Percentiles rank a stretch among this genome's conserved stretches.
Conservation (phyloP, 73 alveolate genomes). For the Strombidium stylifer region DNA sequence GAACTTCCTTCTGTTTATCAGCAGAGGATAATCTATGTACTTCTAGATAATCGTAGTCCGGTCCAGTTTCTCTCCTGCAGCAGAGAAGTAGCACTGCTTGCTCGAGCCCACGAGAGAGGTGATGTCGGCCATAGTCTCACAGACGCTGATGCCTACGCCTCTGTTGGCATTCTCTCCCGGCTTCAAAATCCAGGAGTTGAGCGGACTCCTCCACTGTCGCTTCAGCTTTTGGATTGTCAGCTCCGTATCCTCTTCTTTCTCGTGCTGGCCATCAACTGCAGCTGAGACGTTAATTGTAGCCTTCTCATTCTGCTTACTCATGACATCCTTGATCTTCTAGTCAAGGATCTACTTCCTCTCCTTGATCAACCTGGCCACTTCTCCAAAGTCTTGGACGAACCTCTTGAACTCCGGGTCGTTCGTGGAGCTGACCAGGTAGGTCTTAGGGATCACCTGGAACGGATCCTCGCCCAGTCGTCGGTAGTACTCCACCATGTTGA, state of each 20-base stretch:
- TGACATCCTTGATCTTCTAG: too few relatives aligned
- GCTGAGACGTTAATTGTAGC: too few relatives aligned
- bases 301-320: too few relatives aligned
- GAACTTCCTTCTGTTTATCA: constrained; percentile 53
- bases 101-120: constrained; percentile 37
- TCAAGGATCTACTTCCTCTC: constrained; percentile 2
- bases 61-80: background rate
- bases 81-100: too few relatives aligned
- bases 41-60: constrained; percentile 42
- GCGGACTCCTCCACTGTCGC: too few relatives aligned
- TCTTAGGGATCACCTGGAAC: constrained; percentile 69
- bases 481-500: constrained; percentile 59
- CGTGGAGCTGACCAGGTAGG: constrained; percentile 62
- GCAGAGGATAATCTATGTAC: constrained; percentile 53
- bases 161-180: constrained; percentile 76
- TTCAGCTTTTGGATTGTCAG: too few relatives aligned
- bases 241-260: too few relatives aligned
- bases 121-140: constrained; percentile 60
- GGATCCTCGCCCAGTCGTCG: constrained; percentile 42
- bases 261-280: too few relatives aligned
- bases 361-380: too few relatives aligned
- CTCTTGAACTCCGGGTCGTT: constrained; percentile 59
- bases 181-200: constrained; percentile 59
- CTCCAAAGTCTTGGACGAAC: constrained; percentile 33
- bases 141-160: constrained; percentile 85